These are phyloP conservation scores for Monotropa hypopitys DNA, from an alignment of 179 eudicot species.

Conservation along the genomic window DNA sequence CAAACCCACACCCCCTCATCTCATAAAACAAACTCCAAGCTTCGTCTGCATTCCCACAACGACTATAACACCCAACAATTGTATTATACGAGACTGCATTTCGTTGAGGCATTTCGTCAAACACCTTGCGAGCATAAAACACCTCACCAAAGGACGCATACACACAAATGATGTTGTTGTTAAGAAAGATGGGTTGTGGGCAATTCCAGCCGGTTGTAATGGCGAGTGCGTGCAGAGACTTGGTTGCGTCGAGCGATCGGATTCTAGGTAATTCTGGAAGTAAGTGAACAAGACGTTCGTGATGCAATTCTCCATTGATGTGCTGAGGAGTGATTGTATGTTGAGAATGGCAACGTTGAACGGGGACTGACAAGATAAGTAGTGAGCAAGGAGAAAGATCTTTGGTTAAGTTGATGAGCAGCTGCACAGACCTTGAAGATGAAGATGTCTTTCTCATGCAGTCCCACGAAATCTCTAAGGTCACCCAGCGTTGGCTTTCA, in stretches of 20 bases:
- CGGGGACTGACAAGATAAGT: not conserved
- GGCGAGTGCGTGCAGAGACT: constrained; percentile 41
- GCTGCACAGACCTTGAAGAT: not conserved
- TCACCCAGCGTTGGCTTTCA: too few species aligned
- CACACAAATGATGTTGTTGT: constrained; percentile 33
- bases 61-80: constrained; percentile 36
- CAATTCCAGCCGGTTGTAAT: constrained; percentile 31
- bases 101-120: constrained; percentile 50
- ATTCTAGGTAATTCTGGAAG: constrained; percentile 26
- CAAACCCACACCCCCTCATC: constrained; percentile 42
- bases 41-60: constrained; percentile 25
- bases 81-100: constrained; percentile 54
- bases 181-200: constrained; percentile 37
- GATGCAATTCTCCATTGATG: constrained; percentile 5
- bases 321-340: not conserved
- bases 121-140: constrained; percentile 35
- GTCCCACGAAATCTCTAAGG: not conserved
- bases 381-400: not conserved
- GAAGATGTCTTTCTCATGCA: constrained; percentile 16
- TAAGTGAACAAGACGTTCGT: constrained; percentile 5
- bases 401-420: not conserved
- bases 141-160: constrained; percentile 24
- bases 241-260: constrained; percentile 27
- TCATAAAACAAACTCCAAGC: constrained; percentile 42
- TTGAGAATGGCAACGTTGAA: not conserved